A percentile compares a stretch with the other conserved stretches of the same genome.
These are phyloP conservation scores for Chaetomium olivaceum DNA, from an alignment of 2,329 filamentous ascomycete genomes.

Conservation along the genomic window DNA sequence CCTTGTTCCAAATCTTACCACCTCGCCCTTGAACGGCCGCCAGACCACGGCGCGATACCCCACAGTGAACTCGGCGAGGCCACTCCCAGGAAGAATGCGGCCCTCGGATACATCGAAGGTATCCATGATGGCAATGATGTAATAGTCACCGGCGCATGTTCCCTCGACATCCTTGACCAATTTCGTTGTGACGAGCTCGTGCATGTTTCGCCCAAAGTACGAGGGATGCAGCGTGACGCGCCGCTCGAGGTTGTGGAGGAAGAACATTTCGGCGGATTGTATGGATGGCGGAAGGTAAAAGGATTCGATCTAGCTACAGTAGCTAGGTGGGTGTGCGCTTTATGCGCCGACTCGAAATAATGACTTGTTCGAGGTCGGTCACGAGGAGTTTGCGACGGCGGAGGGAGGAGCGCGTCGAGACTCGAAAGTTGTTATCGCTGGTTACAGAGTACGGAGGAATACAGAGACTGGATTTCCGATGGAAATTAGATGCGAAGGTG, in stretches of 20 bases:
- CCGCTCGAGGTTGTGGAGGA: conserved; percentile 95
- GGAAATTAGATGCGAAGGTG: background rate
- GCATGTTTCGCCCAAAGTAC: conserved; percentile 93
- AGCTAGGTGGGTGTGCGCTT: background rate
- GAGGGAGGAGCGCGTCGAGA: background rate
- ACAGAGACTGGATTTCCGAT: background rate
- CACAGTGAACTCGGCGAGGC: conserved; percentile 91
- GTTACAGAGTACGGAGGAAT: background rate
- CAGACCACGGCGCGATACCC: conserved; percentile 95
- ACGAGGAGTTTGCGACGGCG: background rate
- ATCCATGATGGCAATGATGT: conserved; percentile 97
- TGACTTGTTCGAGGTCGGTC: background rate
- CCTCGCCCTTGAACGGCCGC: conserved; percentile 97
- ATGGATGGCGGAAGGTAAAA: background rate
- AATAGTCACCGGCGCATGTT: conserved; percentile 92
- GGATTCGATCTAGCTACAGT: background rate
- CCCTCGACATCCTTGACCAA: conserved; percentile 93
- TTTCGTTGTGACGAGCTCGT: conserved; percentile 85
- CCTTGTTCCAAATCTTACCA: conserved; percentile 60
- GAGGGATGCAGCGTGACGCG: conserved; percentile 94
- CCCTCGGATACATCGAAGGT: conserved; percentile 93
- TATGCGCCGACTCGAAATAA: background rate
- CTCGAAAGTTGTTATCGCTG: background rate
- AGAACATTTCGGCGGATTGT: conserved; percentile 71
- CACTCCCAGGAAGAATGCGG: conserved; percentile 86